Evolutionary conservation across 345 rosid genomes (phyloP), one percentile per base, ranked within the genome.

Genomic region (Brassica juncea): DNA sequence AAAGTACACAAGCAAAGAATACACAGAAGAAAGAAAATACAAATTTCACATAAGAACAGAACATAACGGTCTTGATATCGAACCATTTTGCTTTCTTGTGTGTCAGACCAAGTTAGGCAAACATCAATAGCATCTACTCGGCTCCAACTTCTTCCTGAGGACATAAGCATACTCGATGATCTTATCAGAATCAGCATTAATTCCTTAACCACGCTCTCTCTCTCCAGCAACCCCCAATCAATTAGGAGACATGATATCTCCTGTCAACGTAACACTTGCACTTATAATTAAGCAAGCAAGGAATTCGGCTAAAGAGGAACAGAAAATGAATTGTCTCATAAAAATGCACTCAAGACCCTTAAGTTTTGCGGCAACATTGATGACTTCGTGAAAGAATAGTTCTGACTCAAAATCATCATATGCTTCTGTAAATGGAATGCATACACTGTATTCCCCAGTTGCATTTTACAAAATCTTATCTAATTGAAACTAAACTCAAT

Each of bases 101-200:
- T 23, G 25, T 23, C 25, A 23, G 25, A 23, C 25, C 25, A 23
- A 11, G 5, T 23, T 39, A 0, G 2, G 31, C 44, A 47, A 16
- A 6, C 5, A 73, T 1, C 14, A 74, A 23, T 15, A n/a, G 57
- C 34, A 54, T 57, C 14, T 58, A 81, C 23, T 82, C 88, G n/a
- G 82, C 78, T 37, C 92, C 95, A 9, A 44, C 88, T 84, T 87
- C 82, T 89, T 88, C 87, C 89, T 82, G 3, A 84, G 0, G 77
- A 9, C 71, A 61, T 12, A 12, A 34, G 73, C 71, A 71, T 84
- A 87, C 21, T 86, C 90, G 47, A 81, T 81, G 8, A 90, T 82
- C 85, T 85, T 86, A 44, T 85, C 87, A 0, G 90, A 79, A 52
- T 85, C 85, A 12, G 95, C 84, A 19, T 85, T 11, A 11, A 68